Evolutionary conservation across 129 eudicot species (phyloP), one percentile per base, ranked within the genome.

Genomic region (Dittrichia graveolens): DNA sequence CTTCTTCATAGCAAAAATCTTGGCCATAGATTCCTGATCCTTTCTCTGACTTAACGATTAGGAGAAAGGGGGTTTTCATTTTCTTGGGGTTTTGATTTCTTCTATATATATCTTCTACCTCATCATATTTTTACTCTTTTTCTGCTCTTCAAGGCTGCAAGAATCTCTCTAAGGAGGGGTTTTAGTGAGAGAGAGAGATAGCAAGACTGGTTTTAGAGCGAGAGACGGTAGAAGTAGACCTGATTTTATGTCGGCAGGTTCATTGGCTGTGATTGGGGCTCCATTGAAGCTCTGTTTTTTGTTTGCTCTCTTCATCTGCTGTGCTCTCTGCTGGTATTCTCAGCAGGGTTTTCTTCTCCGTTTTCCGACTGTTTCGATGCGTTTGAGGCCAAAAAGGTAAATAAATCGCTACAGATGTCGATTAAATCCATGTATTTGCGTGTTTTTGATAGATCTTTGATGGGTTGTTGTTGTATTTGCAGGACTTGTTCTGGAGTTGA

Each of bases 401-500:
- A 0, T 0, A 10, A 31, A 39, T 44, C 13, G 55, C 45, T 38
- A 16, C 9, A 55, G 55, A 43, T 63, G n/a, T 64, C 4, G 39
- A 3, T 16, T 19, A 42, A 12, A 8, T 38, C 43, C 46, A 3
- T 24, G 11, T 11, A 5, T 47, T 44, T 54, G 5, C 54, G 38
- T 2, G 50, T 42, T 31, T 69, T 61, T 61, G 3, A 5, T 53
- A 56, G 67, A 53, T 78, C 67, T 38, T 71, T 53, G 2, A 63
- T 71, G 63, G 34, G 15, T 40, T 5, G 50, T 49, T 61, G 45
- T 24, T 64, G 37, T 41, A 71, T 63, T 62, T 81, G 79, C 96
- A 95, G 99, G 96, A 91, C 96, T 88, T 84, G 97, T 83, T 90
- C 88, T 84, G 99, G 99, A 69, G 97, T 91, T 11, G 88, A 80